These are phyloP conservation scores for Linum tenue DNA, from an alignment of 345 rosid species.

Conservation along the genomic window DNA sequence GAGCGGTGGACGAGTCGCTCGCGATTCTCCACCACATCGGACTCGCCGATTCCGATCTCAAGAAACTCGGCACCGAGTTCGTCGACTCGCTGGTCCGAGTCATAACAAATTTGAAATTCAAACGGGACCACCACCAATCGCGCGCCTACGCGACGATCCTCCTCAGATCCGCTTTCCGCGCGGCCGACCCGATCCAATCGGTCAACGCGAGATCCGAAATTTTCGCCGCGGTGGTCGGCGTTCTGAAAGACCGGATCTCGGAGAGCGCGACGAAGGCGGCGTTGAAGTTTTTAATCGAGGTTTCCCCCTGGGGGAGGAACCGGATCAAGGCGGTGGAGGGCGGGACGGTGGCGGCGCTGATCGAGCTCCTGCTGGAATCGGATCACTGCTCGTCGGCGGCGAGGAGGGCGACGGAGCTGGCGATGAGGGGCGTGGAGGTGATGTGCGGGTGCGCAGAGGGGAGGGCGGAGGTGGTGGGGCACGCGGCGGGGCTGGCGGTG, in stretches of 20 bases:
- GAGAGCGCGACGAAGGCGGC: constrained; percentile 36
- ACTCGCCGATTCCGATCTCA: background rate
- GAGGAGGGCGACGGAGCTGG: background rate
- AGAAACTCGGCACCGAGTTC: background rate
- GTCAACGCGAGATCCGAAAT: constrained; percentile 22
- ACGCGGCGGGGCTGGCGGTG: constrained; percentile 48
- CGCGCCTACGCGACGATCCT: constrained; percentile 29
- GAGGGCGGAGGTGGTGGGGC: constrained; percentile 43
- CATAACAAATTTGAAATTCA: background rate
- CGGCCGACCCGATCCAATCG: constrained; percentile 37
- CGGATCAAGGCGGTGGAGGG: constrained; percentile 44
- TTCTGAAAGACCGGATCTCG: constrained; percentile 39
- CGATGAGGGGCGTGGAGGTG: background rate
- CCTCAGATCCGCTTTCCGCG: constrained; percentile 27
- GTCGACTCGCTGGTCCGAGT: background rate
- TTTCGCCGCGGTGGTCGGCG: constrained; percentile 31
- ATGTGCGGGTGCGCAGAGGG: constrained; percentile 50
- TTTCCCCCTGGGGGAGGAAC: constrained; percentile 59
- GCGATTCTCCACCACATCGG: background rate
- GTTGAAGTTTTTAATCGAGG: constrained; percentile 27
- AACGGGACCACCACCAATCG: constrained; percentile 18
- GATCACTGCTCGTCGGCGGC: background rate
- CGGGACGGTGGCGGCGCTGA: constrained; percentile 23
- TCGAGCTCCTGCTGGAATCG: background rate
- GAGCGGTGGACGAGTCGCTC: background rate